Evolutionary conservation across 108 stramenopile genomes (phyloP).

Genomic region (Cyclotella cryptica): DNA sequence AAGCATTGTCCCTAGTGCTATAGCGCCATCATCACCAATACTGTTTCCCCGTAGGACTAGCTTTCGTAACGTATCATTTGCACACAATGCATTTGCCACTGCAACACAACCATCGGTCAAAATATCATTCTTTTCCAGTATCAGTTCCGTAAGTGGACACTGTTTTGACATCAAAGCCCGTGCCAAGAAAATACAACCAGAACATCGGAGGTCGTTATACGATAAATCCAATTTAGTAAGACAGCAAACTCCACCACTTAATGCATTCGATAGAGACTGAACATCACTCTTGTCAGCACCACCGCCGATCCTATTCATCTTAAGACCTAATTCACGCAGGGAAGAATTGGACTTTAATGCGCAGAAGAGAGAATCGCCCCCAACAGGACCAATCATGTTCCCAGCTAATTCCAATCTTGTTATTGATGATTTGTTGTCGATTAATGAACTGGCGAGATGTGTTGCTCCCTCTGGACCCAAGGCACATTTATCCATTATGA

Average conservation of each 20-base stretch:
- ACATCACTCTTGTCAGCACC: constrained; percentile 21
- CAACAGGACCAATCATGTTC: constrained; percentile 27
- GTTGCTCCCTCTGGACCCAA: constrained; percentile 17
- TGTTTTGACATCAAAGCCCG: background rate
- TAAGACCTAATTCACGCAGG: constrained; percentile 4
- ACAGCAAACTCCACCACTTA: constrained; percentile 9
- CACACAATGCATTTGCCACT: constrained; percentile 10
- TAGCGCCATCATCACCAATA: constrained; percentile 15
- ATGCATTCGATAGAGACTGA: constrained; percentile 2
- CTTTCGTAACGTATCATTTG: background rate
- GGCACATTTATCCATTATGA: constrained; percentile 24
- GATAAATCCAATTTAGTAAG: constrained; percentile 26
- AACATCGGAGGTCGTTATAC: constrained; percentile 25
- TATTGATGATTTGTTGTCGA: constrained; percentile 4
- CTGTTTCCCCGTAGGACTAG: constrained; percentile 14
- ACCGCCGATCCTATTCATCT: constrained; percentile 31
- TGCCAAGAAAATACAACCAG: constrained; percentile 14
- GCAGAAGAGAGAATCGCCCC: constrained; percentile 11
- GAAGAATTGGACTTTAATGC: background rate
- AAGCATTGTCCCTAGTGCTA: constrained; percentile 22
- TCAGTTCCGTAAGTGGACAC: constrained; percentile 9
- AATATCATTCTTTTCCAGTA: constrained; percentile 33
- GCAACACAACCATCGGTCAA: background rate
- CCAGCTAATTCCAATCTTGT: constrained; percentile 8
- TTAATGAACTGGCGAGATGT: constrained; percentile 13